Percentiles rank a stretch among this genome's conserved stretches.
Evolutionary conservation across 192 early-diverging fungal genomes (phyloP).

Genomic region (Oehlia diaphana): DNA sequence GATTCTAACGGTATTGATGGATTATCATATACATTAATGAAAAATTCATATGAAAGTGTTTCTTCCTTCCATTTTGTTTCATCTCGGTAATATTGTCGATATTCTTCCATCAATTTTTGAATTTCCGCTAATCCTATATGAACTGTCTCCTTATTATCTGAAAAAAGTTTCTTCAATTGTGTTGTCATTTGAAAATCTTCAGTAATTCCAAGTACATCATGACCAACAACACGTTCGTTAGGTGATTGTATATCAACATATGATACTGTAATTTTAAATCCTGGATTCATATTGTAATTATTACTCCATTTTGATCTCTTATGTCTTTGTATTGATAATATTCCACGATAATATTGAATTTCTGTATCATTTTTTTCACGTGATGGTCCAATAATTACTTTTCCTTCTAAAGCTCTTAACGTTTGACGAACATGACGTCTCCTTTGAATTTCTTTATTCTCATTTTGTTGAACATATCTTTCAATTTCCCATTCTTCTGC

Average conservation of each 20-base stretch:
- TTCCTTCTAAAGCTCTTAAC: slow-evolving; percentile 59
- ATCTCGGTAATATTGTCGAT: slow-evolving; percentile 49
- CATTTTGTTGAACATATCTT: slow-evolving; percentile 56
- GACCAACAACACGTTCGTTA: slow-evolving; percentile 24
- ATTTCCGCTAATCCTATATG: slow-evolving; percentile 42
- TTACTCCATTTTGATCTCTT: slow-evolving; percentile 37
- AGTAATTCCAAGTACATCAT: slow-evolving; percentile 54
- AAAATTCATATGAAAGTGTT: slow-evolving; percentile 50
- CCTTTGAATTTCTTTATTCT: slow-evolving; percentile 44
- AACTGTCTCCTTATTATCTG: slow-evolving; percentile 56
- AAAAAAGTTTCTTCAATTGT: slow-evolving; percentile 53
- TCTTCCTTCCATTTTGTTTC: slow-evolving; percentile 53
- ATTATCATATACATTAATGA: slow-evolving; percentile 47
- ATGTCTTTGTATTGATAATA: slow-evolving; percentile 50
- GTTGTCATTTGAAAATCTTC: slow-evolving; percentile 52
- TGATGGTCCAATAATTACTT: slow-evolving; percentile 55
- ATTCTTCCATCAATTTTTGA: slow-evolving; percentile 40
- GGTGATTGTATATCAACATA: slow-evolving; percentile 23
- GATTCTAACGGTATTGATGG: slow-evolving; percentile 39
- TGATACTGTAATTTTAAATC: slow-evolving; percentile 52
- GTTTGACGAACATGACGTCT: slow-evolving; percentile 50
- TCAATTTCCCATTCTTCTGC: slow-evolving; percentile 52
- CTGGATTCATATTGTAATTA: slow-evolving; percentile 57
- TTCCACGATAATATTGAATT: slow-evolving; percentile 45
- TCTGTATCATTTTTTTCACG: slow-evolving; percentile 24